Percentiles rank a stretch among this genome's conserved stretches.
These are phyloP conservation scores for Citrus reticulata DNA, from an alignment of 345 rosid genomes.

Conservation along the genomic window DNA sequence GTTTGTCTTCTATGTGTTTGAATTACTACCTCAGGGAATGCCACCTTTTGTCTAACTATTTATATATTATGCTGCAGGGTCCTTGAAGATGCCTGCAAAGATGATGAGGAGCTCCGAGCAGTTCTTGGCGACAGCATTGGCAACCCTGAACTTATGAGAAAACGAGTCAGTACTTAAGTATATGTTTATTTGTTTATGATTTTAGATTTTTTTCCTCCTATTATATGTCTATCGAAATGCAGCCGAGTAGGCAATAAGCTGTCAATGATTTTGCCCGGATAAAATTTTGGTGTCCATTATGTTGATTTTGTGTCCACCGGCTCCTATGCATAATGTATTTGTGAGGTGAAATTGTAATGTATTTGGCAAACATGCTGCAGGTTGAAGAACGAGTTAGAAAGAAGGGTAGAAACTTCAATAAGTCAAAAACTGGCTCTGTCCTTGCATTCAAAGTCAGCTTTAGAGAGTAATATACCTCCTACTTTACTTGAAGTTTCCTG, in stretches of 20 bases:
- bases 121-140: slow-evolving; percentile 92
- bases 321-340: background rate
- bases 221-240: background rate
- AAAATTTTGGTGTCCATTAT: background rate
- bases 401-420: slow-evolving; percentile 72
- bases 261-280: background rate
- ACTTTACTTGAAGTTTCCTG: background rate
- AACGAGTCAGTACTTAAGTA: slow-evolving; percentile 37
- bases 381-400: slow-evolving; percentile 71
- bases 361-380: slow-evolving; percentile 28
- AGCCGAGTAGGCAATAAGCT: background rate
- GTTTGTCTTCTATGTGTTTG: slow-evolving; percentile 21
- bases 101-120: slow-evolving; percentile 78
- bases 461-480: slow-evolving; percentile 56
- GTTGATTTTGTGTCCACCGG: background rate
- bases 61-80: slow-evolving; percentile 39
- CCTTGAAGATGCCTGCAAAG: slow-evolving; percentile 69
- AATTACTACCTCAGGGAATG: slow-evolving; percentile 11
- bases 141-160: slow-evolving; percentile 80
- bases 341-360: background rate
- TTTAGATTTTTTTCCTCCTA: background rate
- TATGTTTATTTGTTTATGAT: background rate
- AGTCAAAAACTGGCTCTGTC: slow-evolving; percentile 77
- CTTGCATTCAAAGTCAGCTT: slow-evolving; percentile 91
- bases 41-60: background rate